Evolutionary conservation across 2,329 filamentous ascomycete species (phyloP), one percentile per base, ranked within the genome.

Genomic region (Purpureocillium lavendulum): DNA sequence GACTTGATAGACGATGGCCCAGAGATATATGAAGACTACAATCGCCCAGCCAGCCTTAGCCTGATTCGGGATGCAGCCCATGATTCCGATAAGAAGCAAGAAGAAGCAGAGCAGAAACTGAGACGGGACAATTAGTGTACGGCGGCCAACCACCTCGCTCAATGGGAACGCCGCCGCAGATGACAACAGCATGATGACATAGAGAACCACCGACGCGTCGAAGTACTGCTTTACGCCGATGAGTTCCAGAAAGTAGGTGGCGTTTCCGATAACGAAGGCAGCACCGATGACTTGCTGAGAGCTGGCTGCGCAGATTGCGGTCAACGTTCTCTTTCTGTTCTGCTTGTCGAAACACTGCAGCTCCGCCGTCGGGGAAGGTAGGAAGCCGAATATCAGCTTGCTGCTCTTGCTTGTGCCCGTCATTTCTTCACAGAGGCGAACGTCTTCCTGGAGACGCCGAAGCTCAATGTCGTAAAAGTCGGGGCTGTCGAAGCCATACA

Each of bases 201-300:
- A 64, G 6, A 64, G 44, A 3, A 45, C 52, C 16, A 56, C 43
- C 1, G 59, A 58, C 4, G 54, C 59, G 4, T 40, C 44, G 36
- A 64, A 64, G 40, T 51, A 56, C 31, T 61, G 40, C 30, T 50
- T 48, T 30, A 64, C 50, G 6, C 54, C 53, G 34, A 63, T 57
- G 12, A 58, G 52, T 8, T 47, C 44, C 12, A 57, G 42, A 40
- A 58, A 63, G 45, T 54, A 57, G 13, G 52, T 57, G 11, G 53
- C 51, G 41, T 61, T 57, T 21, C 60, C 60, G n/a, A 60, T 53
- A 3, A 59, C 59, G 33, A 64, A 64, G 0, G 54, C 49, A 12
- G 59, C 58, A 12, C 60, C 60, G 24, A 63, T 61, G 33, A 63
- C 42, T 38, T 64, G 59, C 43, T 63, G 60, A 7, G 44, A 53